A percentile compares a stretch with the other conserved stretches of the same genome.
phyloP scores from a whole-genome alignment of 2,329 filamentous ascomycete species.

The Eutypa lata region DNA sequence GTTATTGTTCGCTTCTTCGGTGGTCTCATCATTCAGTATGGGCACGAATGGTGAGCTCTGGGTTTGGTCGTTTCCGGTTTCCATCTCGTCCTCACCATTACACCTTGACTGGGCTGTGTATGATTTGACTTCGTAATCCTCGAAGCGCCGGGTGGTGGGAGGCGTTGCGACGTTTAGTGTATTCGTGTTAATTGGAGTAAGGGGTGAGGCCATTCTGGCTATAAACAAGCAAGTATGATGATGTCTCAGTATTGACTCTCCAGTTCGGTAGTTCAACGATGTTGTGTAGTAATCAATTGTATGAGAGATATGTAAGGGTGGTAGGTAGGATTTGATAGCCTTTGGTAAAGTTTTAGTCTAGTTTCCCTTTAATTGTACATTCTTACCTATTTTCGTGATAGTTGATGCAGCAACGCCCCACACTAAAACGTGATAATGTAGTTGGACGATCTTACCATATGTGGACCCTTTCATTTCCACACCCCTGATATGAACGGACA shows the following conservation, averaged over 20 bases:
- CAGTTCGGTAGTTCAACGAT: not conserved
- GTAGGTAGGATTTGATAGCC: not conserved
- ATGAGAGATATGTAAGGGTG: not conserved
- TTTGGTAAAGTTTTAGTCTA: not conserved
- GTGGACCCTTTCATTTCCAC: too few relatives aligned
- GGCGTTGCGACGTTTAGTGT: not conserved
- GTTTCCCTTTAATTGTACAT: not conserved
- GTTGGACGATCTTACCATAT: too few relatives aligned
- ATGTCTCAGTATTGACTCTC: not conserved
- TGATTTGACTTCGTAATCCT: slow-evolving; percentile 31
- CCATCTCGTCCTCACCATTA: not conserved
- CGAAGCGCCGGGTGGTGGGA: not conserved
- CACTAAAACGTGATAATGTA: too few relatives aligned
- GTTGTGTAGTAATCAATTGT: too few relatives aligned
- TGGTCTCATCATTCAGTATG: slow-evolving; percentile 8
- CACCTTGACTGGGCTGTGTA: slow-evolving; percentile 18
- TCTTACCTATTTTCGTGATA: not conserved
- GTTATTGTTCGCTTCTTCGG: not conserved
- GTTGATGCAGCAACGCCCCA: not conserved
- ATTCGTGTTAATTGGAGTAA: not conserved
- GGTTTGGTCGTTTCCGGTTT: slow-evolving; percentile 1
- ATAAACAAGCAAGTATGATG: not conserved
- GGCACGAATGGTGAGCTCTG: slow-evolving; percentile 13
- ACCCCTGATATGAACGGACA: too few relatives aligned
- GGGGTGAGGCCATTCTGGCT: not conserved